phyloP scores from a whole-genome alignment of 208 protist genomes.

The Crithidia brevicula region DNA sequence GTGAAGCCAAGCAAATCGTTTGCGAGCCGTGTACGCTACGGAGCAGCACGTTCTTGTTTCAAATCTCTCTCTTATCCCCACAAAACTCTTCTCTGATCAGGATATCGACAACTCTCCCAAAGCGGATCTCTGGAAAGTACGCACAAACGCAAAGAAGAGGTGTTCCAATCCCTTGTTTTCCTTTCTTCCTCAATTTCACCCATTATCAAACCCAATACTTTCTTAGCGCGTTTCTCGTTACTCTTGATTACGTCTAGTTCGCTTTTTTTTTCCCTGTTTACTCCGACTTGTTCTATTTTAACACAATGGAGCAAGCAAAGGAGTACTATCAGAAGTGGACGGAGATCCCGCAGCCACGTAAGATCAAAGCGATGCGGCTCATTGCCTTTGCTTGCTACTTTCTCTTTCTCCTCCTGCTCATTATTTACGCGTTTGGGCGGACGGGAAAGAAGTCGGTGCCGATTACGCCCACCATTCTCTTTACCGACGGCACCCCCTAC shows the following conservation, averaged over 20 bases:
- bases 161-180: too few relatives aligned
- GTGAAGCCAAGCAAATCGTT: background rate
- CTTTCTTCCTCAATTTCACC: too few relatives aligned
- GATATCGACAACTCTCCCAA: background rate
- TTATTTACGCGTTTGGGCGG: conserved; percentile 78
- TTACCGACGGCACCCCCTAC: conserved; percentile 70
- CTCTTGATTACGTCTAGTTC: too few relatives aligned
- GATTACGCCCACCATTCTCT: conserved; percentile 50
- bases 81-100: background rate
- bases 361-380: conserved; percentile 61
- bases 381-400: conserved; percentile 61
- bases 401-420: conserved; percentile 69
- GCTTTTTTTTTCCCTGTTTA: background rate
- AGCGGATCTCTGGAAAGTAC: too few relatives aligned
- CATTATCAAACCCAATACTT: too few relatives aligned
- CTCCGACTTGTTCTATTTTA: background rate
- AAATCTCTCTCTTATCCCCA: background rate
- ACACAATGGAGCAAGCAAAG: conserved; percentile 47
- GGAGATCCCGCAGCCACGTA: conserved; percentile 66
- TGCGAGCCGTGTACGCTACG: background rate
- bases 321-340: conserved; percentile 46
- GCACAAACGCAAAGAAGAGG: too few relatives aligned
- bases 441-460: conserved; percentile 40
- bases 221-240: too few relatives aligned
- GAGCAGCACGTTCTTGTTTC: background rate